Base-by-base conservation (phyloP, 1,284 basidiomycete genomes). In the Ganoderma lingzhi region DNA sequence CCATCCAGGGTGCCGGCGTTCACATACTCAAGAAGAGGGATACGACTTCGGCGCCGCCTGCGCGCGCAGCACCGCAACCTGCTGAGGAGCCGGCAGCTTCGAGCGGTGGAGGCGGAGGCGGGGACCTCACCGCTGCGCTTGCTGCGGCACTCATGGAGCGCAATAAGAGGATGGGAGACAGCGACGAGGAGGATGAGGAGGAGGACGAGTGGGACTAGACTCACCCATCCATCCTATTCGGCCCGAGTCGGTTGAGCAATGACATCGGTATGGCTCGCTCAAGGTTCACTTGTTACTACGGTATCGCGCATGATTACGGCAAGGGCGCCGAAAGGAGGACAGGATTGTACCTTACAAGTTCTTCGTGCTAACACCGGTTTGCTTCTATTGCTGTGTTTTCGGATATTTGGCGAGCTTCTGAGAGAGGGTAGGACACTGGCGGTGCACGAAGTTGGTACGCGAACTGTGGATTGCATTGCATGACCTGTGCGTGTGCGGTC, bases 91-190 rank as follows among this genome's bases (percentile, higher is more conserved):
- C 70, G 37, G 77, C 41, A 83, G 80, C 61, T 19, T 81, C 75
- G 28, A 84, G 78, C 5, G 81, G 76, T 23, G 84, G 78, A 5
- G 84, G 80, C 3, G 86, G 78, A 14, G 84, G 83, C 23, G 85
- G 84, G 5, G 88, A 92, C 77, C 78, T 93, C 51, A 91, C 92
- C 0, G 85, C 86, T 58, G 90, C 90, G 42, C 80, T 93, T 59
- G 91, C 91, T 6, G 87, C 87, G 15, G 92, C 92, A 6, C 80
- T 93, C 67, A 86, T 84, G 66, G 90, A 93, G 77, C 84, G 96
- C 75, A 98, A 96, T 80, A 96, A 94, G 80, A 93, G 96, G 77
- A 85, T 98, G 79, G 96, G 94, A 5, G 95, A 96, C 74, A 94
- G 90, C 74, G 95, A 96, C 74, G 95, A 96, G 2, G 96, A 98